phyloP scores from a whole-genome alignment of 257 asterid species.

The Salvia rosmarinus region DNA sequence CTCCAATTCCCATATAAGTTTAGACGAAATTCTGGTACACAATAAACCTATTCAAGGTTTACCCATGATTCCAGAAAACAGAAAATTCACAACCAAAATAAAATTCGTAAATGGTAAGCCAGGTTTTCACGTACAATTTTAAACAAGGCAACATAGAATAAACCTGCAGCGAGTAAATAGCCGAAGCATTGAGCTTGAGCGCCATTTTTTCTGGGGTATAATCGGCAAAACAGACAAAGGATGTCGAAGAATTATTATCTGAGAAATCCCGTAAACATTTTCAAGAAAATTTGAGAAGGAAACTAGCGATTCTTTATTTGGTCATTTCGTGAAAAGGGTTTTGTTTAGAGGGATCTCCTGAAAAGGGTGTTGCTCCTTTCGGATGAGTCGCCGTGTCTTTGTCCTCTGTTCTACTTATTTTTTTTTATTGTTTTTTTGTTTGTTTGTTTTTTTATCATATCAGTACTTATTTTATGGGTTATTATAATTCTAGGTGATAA shows the following conservation, averaged over 20 bases:
- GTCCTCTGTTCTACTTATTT: neutral
- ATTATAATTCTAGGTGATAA: too few species aligned
- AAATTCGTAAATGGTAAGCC: neutral
- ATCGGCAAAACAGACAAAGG: neutral
- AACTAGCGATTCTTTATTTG: conserved; percentile 8
- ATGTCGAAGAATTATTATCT: neutral
- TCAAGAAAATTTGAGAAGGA: neutral
- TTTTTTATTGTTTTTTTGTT: too few species aligned
- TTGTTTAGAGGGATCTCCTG: neutral
- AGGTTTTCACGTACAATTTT: neutral
- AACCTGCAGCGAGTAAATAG: conserved; percentile 52
- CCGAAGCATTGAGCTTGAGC: conserved; percentile 57
- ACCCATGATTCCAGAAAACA: too few species aligned
- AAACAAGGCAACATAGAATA: neutral
- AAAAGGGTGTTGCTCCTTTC: neutral
- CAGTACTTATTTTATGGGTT: too few species aligned
- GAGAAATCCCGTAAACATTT: neutral
- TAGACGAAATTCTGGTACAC: neutral
- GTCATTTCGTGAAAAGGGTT: neutral
- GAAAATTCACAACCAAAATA: neutral
- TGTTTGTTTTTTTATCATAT: too few species aligned
- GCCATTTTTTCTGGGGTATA: conserved; percentile 43
- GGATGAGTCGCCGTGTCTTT: neutral
- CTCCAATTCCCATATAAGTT: neutral
- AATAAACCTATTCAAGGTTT: too few species aligned